Evolutionary conservation across 1,284 basidiomycete genomes (phyloP), one percentile per base, ranked within the genome.

Genomic region (Farysia itapuensis): DNA sequence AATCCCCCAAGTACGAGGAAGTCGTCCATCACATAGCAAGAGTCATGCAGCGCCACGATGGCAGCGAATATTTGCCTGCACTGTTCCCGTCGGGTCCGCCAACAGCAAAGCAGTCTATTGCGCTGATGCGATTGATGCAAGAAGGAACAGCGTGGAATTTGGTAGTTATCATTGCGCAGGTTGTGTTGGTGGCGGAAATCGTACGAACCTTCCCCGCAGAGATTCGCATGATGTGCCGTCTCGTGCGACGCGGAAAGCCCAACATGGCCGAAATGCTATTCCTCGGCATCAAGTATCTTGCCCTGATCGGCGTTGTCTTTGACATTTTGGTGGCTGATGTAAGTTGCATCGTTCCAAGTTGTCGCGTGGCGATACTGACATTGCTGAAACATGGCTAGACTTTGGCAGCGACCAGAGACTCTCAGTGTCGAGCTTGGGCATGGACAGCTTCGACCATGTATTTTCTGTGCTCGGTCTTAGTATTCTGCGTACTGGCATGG

Each of bases 261-360:
- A 64, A 64, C 47, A 45, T 64, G 40, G 60, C 60, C 31, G 60
- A 64, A 39, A 46, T 54, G 18, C 44, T 64, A 8, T 64, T 59
- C 43, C n/a, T 64, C 15, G 15, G 43, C 15, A 58, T 64, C 49
- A 64, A 64, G 49, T 63, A 63, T 22, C 25, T 51, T 1, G 32
- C 45, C 8, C 34, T 63, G 9, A 18, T 57, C 8, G 48, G 43
- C 8, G 49, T 63, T 24, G 29, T 49, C 18, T 30, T 38, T 7
- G 49, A 52, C 35, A 49, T 53, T 4, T 3, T 63, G 26, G 43
- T 53, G 21, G 46, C 32, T n/a, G 44, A n/a, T n/a, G n/a, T n/a
- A n/a, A n/a, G n/a, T n/a, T n/a, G n/a, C n/a, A n/a, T n/a, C n/a
- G n/a, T n/a, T n/a, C n/a, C n/a, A n/a, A n/a, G n/a, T n/a, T n/a